These are phyloP conservation scores for Acrocalymma vagum DNA, from an alignment of 2,329 filamentous ascomycete genomes.

Conservation along the genomic window DNA sequence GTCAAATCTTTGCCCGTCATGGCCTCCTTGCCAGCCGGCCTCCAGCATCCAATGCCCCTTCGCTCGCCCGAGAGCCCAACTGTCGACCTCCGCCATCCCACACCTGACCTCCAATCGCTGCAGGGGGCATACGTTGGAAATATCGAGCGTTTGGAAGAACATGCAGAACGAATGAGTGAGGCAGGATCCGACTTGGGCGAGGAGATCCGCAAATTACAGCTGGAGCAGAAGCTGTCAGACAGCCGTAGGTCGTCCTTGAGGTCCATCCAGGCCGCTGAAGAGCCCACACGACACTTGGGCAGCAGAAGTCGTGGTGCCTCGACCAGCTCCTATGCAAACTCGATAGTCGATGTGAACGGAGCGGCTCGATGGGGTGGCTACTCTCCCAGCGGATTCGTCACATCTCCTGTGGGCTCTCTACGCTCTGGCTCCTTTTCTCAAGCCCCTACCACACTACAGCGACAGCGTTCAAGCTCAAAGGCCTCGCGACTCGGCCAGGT, in stretches of 20 bases:
- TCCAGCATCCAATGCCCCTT: conserved; percentile 27
- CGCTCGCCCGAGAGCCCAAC: conserved; percentile 26
- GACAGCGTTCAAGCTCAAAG: conserved; percentile 49
- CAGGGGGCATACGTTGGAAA: conserved; percentile 71
- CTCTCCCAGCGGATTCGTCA: conserved; percentile 72
- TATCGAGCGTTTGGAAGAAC: conserved; percentile 77
- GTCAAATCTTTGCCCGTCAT: conserved; percentile 19
- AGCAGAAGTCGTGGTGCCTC: conserved; percentile 51
- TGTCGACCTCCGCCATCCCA: conserved; percentile 59
- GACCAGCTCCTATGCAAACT: conserved; percentile 57
- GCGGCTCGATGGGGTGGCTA: conserved; percentile 74
- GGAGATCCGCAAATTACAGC: conserved; percentile 77
- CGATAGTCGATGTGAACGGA: conserved; percentile 75
- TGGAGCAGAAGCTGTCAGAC: conserved; percentile 74
- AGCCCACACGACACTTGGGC: conserved; percentile 30
- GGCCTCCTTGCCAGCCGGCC: conserved; percentile 28
- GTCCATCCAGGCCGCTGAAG: conserved; percentile 51
- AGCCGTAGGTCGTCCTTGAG: conserved; percentile 71
- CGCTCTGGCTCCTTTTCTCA: conserved; percentile 57
- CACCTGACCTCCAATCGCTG: conserved; percentile 68
- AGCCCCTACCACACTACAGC: conserved; percentile 38
- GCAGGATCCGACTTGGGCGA: conserved; percentile 78
- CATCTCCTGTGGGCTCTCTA: conserved; percentile 72
- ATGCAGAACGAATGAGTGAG: conserved; percentile 76
- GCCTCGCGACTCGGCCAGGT: conserved; percentile 53